Percentiles rank a stretch among this genome's conserved stretches.
These are phyloP conservation scores for Gossypium raimondii DNA, from an alignment of 345 rosid species.

Conservation along the genomic window DNA sequence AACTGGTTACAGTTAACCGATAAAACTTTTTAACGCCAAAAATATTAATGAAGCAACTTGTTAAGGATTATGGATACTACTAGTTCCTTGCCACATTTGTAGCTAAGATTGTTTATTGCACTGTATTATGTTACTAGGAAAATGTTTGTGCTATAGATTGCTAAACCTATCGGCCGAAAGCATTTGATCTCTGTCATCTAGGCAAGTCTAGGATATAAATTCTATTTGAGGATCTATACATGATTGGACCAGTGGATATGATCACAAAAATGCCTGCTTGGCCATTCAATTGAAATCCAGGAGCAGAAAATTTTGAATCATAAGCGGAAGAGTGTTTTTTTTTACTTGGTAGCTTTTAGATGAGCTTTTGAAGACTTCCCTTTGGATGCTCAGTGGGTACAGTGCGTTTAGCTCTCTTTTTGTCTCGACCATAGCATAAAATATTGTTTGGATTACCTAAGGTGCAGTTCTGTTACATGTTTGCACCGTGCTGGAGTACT, in stretches of 20 bases:
- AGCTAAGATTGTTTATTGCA: no score
- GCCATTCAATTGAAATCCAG: not conserved
- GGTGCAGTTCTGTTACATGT: no score
- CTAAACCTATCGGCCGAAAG: not conserved
- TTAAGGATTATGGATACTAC: not conserved
- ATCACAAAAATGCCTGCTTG: not conserved
- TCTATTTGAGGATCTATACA: not conserved
- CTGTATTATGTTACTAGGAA: conserved; percentile 3
- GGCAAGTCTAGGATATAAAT: not conserved
- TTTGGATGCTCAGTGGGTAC: no score
- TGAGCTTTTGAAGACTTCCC: not conserved
- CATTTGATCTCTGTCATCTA: not conserved
- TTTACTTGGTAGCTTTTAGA: not conserved
- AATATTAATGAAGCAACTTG: conserved; percentile 5
- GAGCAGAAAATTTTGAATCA: not conserved
- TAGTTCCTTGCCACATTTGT: not conserved
- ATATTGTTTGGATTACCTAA: no score
- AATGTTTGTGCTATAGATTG: conserved; percentile 2
- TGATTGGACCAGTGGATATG: not conserved
- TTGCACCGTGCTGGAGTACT: no score
- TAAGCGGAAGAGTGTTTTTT: not conserved
- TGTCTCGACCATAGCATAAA: no score
- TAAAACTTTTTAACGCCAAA: not conserved
- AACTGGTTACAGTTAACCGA: not conserved
- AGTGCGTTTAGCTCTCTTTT: no score